Evolutionary conservation across 1,284 basidiomycete genomes (phyloP).

Genomic region (Cryptococcus deneoformans): DNA sequence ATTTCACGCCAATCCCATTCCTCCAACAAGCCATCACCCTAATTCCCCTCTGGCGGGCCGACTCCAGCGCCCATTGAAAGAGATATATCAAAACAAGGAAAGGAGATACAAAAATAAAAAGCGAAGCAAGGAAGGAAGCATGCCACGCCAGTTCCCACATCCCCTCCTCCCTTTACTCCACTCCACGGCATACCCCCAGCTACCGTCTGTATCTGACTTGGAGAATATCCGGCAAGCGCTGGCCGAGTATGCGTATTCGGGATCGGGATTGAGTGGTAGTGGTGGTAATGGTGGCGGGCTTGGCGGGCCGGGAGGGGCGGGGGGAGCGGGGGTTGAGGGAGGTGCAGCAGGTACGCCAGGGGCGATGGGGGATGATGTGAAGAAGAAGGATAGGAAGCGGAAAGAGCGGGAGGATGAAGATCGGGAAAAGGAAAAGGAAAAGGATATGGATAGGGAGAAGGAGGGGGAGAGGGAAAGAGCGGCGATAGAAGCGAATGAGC

Average conservation of each 20-base stretch:
- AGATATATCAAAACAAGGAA: no score
- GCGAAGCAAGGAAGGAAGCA: not conserved
- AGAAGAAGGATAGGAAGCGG: conserved; percentile 67
- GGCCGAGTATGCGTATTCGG: conserved; percentile 55
- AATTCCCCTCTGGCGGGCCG: no score
- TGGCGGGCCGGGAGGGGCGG: no score
- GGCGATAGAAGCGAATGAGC: conserved; percentile 56
- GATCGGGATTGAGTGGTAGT: conserved; percentile 49
- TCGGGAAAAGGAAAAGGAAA: conserved; percentile 62
- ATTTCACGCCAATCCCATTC: no score
- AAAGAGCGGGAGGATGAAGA: conserved; percentile 67
- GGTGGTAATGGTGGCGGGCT: no score
- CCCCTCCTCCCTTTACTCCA: conserved; percentile 31
- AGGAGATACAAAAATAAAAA: no score
- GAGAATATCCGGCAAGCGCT: conserved; percentile 63
- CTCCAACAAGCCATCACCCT: no score
- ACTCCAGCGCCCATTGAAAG: no score
- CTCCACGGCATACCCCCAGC: conserved; percentile 46
- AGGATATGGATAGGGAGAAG: conserved; percentile 66
- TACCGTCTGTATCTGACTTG: conserved; percentile 70
- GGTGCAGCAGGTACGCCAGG: conserved; percentile 56
- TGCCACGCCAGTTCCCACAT: conserved; percentile 19
- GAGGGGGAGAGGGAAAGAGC: conserved; percentile 68
- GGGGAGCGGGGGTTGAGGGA: no score
- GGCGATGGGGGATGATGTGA: conserved; percentile 63